These are phyloP conservation scores for Trichophyton verrucosum DNA, from an alignment of 2,329 filamentous ascomycete species.

Conservation along the genomic window DNA sequence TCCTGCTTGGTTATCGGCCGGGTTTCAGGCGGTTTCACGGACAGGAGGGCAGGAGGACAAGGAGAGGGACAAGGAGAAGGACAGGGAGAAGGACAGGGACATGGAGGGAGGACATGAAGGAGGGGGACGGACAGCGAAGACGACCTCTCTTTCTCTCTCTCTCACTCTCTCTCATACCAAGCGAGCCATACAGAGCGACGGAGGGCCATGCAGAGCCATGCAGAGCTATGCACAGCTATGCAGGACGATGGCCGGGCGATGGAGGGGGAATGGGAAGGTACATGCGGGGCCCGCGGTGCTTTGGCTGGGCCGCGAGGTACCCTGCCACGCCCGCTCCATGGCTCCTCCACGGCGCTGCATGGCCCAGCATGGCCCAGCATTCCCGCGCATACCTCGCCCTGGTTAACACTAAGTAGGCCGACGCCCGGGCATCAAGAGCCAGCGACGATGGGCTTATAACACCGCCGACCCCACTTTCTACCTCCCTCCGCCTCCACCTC, in stretches of 20 bases:
- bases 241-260: not conserved
- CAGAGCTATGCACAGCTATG: too few relatives aligned
- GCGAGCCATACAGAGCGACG: too few relatives aligned
- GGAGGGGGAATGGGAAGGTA: not conserved
- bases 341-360: too few relatives aligned
- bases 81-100: too few relatives aligned
- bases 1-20: not conserved
- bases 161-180: too few relatives aligned
- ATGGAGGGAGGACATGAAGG: too few relatives aligned
- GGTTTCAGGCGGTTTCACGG: not conserved
- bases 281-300: not conserved
- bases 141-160: too few relatives aligned
- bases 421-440: not conserved
- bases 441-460: not conserved
- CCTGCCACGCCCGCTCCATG: not conserved
- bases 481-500: not conserved
- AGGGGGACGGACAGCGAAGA: too few relatives aligned
- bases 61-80: not conserved
- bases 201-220: too few relatives aligned
- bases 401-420: not conserved
- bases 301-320: not conserved
- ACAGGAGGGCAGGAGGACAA: not conserved
- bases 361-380: too few relatives aligned
- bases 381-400: not conserved
- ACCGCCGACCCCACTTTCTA: not conserved